Base-by-base conservation (phyloP, 768 basidiomycete species). In the Boletus rubescentipes region DNA sequence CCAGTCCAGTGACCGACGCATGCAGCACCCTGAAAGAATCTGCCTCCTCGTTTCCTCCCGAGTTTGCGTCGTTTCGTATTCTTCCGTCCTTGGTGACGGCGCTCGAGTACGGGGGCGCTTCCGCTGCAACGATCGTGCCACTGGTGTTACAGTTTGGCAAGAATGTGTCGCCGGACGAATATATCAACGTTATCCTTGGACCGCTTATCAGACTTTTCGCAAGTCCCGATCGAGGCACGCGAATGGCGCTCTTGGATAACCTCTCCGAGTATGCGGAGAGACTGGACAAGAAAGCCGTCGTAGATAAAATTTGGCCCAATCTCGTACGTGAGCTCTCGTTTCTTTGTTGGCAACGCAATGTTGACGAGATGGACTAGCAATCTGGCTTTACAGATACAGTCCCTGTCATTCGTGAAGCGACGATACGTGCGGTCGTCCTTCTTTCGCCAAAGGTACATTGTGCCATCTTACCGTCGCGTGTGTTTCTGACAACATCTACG, bases 351-450 rank as follows among this genome's bases (percentile, higher is more conserved):
- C 7, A 11, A 16, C 15, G 35, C n/a, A 10, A 11, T 37, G 9
- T 21, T 59, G 18, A 61, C 1, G 20, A 26, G 26, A 29, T 38
- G 32, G 29, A 23, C 34, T 41, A 96, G 94, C 92, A 96, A 85
- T 91, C 92, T 4, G 97, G 97, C 0, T 98, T 98, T 65, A 81
- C 88, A 4, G 97, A 99, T 67, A 95, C 94, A 0, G 91, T 98
- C 2, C 86, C 95, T 1, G 78, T 98, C 42, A 91, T 99, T 53
- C 85, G 97, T 36, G 97, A 98, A 71, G 93, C 92, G 1, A 98
- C 97, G 0, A 82, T 96, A 42, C 93, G 91, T 64, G 85, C 93
- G 0, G 85, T 98, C 39, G 87, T 84, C 55, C 75, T 91, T 10
- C 75, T 99, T 23, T 83, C 95, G 1, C 84, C 91, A 14, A 94